Conservation (phyloP, 352 stramenopile species). For the Phytophthora citrophthora region DNA sequence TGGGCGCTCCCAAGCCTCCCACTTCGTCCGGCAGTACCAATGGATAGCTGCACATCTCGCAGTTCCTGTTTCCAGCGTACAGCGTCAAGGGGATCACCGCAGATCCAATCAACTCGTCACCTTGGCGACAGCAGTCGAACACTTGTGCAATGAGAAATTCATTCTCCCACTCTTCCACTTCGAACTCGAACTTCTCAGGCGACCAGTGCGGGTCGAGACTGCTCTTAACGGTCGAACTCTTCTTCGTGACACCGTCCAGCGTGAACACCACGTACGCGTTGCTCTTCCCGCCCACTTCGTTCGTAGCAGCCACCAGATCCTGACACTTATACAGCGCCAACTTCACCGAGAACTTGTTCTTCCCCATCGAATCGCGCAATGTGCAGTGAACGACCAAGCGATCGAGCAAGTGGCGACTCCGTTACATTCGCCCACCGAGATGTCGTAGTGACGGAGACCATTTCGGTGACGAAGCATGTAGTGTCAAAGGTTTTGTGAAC, state of each 20-base stretch:
- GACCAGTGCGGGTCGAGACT: conserved; percentile 74
- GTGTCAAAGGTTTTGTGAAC: conserved; percentile 3
- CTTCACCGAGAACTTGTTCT: conserved; percentile 51
- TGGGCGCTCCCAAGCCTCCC: conserved; percentile 51
- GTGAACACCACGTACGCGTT: conserved; percentile 76
- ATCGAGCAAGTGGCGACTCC: conserved; percentile 15
- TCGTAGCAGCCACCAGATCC: conserved; percentile 53
- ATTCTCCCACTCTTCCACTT: conserved; percentile 66
- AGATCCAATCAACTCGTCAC: conserved; percentile 74
- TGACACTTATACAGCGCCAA: conserved; percentile 68
- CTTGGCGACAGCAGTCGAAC: conserved; percentile 64
- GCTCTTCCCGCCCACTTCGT: conserved; percentile 70
- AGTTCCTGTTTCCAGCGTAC: conserved; percentile 64
- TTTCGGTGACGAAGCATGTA: conserved; percentile 18
- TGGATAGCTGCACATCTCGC: conserved; percentile 74
- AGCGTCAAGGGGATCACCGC: conserved; percentile 72
- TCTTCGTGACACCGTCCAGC: conserved; percentile 50
- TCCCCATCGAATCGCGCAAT: conserved; percentile 15
- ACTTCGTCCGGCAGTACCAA: conserved; percentile 73
- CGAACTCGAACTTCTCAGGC: conserved; percentile 78
- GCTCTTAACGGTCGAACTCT: conserved; percentile 70
- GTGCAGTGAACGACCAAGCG: conserved; percentile 9
- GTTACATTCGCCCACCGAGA: conserved; percentile 24
- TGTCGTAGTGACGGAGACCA: conserved; percentile 9
- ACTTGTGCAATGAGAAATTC: conserved; percentile 73